A percentile compares a stretch with the other conserved stretches of the same genome.
These are phyloP conservation scores for Creolimax fragrantissima DNA, from an alignment of 78 protist genomes.

Conservation along the genomic window DNA sequence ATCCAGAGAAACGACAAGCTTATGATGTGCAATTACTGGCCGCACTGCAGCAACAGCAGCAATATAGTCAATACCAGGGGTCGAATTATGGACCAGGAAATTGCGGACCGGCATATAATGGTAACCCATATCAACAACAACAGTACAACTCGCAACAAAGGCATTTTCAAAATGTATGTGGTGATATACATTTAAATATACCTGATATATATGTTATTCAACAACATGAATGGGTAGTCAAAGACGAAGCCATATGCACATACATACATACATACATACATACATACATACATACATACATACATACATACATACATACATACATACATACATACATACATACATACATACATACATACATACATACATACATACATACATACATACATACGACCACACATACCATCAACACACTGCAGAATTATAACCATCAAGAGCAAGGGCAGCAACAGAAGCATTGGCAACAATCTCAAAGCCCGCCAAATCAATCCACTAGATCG, in stretches of 20 bases:
- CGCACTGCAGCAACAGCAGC: too few species aligned
- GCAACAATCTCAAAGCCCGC: too few species aligned
- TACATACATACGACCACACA: neutral
- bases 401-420: neutral
- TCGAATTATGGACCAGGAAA: too few species aligned
- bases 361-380: neutral
- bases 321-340: neutral
- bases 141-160: too few species aligned
- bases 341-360: neutral
- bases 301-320: neutral
- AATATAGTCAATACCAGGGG: too few species aligned
- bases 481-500: too few species aligned
- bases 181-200: neutral
- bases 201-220: neutral
- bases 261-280: neutral
- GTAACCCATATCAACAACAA: too few species aligned
- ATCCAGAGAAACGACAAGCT: too few species aligned
- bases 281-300: neutral
- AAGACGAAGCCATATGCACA: neutral
- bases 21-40: too few species aligned
- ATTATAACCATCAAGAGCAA: neutral
- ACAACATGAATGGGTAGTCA: neutral
- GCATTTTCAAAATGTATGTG: neutral
- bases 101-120: too few species aligned
- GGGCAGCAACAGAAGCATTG: neutral